Evolutionary conservation across 345 rosid genomes (phyloP), one percentile per base, ranked within the genome.

Genomic region (Balakata baccata): DNA sequence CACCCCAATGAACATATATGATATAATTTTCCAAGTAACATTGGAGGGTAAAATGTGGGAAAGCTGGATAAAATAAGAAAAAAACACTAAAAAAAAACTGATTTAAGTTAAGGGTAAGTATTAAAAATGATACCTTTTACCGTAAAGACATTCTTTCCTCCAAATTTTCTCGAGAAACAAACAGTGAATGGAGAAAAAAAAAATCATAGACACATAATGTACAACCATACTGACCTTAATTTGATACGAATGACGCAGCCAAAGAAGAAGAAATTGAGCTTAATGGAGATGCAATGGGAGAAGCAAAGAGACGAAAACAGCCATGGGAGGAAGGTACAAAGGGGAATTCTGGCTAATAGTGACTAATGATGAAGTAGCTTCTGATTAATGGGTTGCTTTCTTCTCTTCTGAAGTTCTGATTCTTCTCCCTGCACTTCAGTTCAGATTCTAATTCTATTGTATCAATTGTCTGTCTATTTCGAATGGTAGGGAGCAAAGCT

Each of bases 171-270:
- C 13, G 11, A 34, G 20, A 60, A 38, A 1, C 59, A 49, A 37
- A 18, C 59, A 34, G 13, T 11, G 13, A 41, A 22, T 58, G 37
- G 6, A 4, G 58, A 4, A 59, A 46, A 13, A 37, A n/a, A 29
- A 37, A 9, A 22, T 3, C 47, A 43, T 6, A 43, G 47, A 43
- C 47, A 10, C 13, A 3, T 1, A 57, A 34, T 56, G 20, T 3
- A 54, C 12, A 56, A 39, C 43, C 5, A 23, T 3, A 53, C 69
- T 50, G 60, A 64, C 75, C 75, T 62, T 29, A 29, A 29, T 29
- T 49, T 20, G 13, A 43, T 17, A 59, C 8, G 41, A 34, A 20
- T 0, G 46, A 51, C 34, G 8, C 23, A 14, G 13, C n/a, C 6
- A 52, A 34, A 58, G 18, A 14, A 38, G 14, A 11, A 9, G 43